Evolutionary conservation across 345 rosid genomes (phyloP).

Genomic region (Schrenkiella parvula): DNA sequence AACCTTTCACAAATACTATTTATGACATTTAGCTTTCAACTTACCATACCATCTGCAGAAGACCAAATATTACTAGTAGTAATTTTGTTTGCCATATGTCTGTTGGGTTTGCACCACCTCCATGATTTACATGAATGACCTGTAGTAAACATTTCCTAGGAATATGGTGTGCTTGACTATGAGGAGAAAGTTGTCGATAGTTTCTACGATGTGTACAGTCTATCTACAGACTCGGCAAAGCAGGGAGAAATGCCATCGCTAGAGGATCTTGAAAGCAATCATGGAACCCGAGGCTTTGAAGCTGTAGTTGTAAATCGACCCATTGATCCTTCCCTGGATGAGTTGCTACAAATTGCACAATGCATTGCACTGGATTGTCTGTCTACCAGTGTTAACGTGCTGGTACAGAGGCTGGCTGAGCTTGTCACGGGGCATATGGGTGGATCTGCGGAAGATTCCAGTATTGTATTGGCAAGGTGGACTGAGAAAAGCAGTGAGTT

Average conservation of each 20-base stretch:
- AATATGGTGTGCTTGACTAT: slow-evolving; percentile 88
- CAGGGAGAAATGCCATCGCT: slow-evolving; percentile 88
- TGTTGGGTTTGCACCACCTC: neutral
- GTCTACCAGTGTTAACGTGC: slow-evolving; percentile 48
- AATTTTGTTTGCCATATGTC: neutral
- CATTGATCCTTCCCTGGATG: slow-evolving; percentile 71
- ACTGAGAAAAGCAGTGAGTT: slow-evolving; percentile 77
- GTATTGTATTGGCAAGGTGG: slow-evolving; percentile 74
- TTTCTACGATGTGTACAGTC: slow-evolving; percentile 79
- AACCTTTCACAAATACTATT: too few relatives aligned
- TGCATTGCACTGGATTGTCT: slow-evolving; percentile 77
- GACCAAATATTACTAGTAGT: neutral
- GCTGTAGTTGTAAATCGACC: slow-evolving; percentile 70
- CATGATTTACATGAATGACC: neutral
- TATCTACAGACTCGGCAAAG: slow-evolving; percentile 50
- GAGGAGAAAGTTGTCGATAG: slow-evolving; percentile 95
- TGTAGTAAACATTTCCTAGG: slow-evolving; percentile 41
- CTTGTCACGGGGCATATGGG: slow-evolving; percentile 97
- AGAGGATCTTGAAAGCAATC: slow-evolving; percentile 72
- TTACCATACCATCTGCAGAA: neutral
- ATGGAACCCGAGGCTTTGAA: slow-evolving; percentile 67
- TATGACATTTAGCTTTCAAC: neutral
- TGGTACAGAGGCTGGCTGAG: slow-evolving; percentile 88
- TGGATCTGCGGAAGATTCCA: slow-evolving; percentile 93
- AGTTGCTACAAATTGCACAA: slow-evolving; percentile 76